Conservation (phyloP, 108 stramenopile genomes). For the Pseudonitzschia multistriata region DNA sequence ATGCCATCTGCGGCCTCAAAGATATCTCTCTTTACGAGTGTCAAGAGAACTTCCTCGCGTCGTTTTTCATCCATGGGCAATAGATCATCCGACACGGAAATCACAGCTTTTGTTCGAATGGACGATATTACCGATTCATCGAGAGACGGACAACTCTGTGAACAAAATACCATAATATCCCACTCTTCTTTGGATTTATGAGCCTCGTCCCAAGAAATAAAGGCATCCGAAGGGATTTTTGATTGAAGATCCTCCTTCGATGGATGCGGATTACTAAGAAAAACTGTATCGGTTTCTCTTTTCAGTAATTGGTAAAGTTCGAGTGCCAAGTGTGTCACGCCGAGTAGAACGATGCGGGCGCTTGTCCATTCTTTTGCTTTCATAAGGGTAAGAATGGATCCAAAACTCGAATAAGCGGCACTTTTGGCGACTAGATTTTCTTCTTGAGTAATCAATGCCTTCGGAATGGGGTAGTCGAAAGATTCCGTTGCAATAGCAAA, state of each 20-base stretch:
- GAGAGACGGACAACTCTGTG: conserved; percentile 22
- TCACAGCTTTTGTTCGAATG: conserved; percentile 20
- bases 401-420: conserved; percentile 27
- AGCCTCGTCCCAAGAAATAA: conserved; percentile 23
- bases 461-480: conserved; percentile 29
- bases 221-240: conserved; percentile 17
- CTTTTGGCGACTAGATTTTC: conserved; percentile 25
- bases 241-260: neutral
- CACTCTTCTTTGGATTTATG: conserved; percentile 2
- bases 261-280: conserved; percentile 24
- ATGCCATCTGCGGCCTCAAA: conserved; percentile 28
- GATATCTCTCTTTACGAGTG: conserved; percentile 20
- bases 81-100: conserved; percentile 24
- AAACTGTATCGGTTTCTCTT: conserved; percentile 24
- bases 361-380: conserved; percentile 28
- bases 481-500: conserved; percentile 21
- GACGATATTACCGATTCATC: neutral
- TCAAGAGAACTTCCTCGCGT: conserved; percentile 14
- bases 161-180: conserved; percentile 35
- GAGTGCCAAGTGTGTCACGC: conserved; percentile 17
- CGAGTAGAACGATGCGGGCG: conserved; percentile 22
- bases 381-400: conserved; percentile 29
- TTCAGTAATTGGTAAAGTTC: conserved; percentile 26
- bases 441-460: conserved; percentile 15
- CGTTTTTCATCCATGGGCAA: conserved; percentile 9